Percentiles rank a stretch among this genome's conserved stretches.
phyloP scores from a whole-genome alignment of 768 basidiomycete species.

The Panus rudis region DNA sequence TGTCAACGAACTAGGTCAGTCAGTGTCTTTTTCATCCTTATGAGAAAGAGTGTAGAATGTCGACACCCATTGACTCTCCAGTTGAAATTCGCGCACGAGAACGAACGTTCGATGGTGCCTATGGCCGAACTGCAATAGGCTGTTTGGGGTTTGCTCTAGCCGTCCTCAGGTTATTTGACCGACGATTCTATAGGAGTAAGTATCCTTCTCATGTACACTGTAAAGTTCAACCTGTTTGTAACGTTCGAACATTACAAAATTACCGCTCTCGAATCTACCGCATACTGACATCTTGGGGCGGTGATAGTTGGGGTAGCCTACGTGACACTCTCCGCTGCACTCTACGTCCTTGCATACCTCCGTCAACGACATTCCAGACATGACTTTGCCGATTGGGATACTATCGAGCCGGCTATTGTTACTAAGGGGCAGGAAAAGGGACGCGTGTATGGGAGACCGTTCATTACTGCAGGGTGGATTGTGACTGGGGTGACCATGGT shows the following conservation, averaged over 20 bases:
- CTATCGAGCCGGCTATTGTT: neutral
- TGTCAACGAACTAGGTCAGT: slow-evolving; percentile 24
- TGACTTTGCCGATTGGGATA: slow-evolving; percentile 65
- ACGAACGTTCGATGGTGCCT: slow-evolving; percentile 80
- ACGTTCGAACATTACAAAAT: neutral
- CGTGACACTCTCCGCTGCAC: slow-evolving; percentile 49
- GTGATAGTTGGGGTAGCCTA: slow-evolving; percentile 52
- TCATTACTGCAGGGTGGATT: slow-evolving; percentile 75
- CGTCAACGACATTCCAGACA: slow-evolving; percentile 62
- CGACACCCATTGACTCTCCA: slow-evolving; percentile 1
- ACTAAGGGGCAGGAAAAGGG: slow-evolving; percentile 56
- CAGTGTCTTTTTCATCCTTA: neutral
- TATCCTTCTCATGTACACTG: slow-evolving; percentile 6
- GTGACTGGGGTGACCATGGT: slow-evolving; percentile 52
- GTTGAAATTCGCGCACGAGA: slow-evolving; percentile 75
- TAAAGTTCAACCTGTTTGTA: neutral
- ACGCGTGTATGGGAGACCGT: slow-evolving; percentile 69
- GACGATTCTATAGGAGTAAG: slow-evolving; percentile 66
- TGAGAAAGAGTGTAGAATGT: neutral
- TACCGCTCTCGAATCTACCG: slow-evolving; percentile 1
- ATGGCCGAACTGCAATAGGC: slow-evolving; percentile 67
- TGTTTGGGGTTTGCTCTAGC: slow-evolving; percentile 69
- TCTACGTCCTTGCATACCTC: slow-evolving; percentile 52
- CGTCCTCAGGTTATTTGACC: slow-evolving; percentile 74
- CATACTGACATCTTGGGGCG: neutral